These are phyloP conservation scores for Magnolia kwangsiensis DNA, from an alignment of 164 flowering plant genomes.

Conservation along the genomic window DNA sequence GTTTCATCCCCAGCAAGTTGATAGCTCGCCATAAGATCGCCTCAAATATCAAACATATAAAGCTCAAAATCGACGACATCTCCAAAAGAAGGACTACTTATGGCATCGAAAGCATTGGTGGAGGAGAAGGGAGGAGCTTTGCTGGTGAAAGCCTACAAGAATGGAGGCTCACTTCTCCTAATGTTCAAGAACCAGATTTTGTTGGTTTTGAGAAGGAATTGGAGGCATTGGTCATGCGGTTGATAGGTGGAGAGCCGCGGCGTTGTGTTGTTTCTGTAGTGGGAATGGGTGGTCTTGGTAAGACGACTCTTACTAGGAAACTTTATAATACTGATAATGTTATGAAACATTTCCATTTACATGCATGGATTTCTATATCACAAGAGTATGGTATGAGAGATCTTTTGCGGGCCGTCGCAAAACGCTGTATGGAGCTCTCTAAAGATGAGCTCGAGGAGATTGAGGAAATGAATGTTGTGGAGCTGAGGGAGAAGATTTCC, in stretches of 20 bases:
- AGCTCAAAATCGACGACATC: no score
- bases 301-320: slow-evolving; percentile 41
- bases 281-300: slow-evolving; percentile 57
- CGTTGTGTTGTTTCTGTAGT: slow-evolving; percentile 33
- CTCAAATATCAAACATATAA: no score
- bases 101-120: no score
- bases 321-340: slow-evolving; percentile 26
- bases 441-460: slow-evolving; percentile 11
- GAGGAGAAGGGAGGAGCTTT: no score
- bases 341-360: slow-evolving; percentile 25
- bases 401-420: background rate
- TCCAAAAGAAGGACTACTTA: no score
- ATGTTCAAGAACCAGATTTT: background rate
- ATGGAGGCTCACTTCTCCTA: background rate
- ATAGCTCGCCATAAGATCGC: no score
- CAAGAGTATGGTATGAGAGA: slow-evolving; percentile 23
- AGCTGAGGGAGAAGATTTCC: slow-evolving; percentile 38
- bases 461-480: slow-evolving; percentile 12
- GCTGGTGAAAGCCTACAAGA: no score
- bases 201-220: background rate
- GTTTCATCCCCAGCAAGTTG: background rate
- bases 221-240: background rate
- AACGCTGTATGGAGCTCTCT: background rate
- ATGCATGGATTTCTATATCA: slow-evolving; percentile 50
- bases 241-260: background rate